phyloP scores from a whole-genome alignment of 148 eudicot species.

The Rhododendron williamsianum region DNA sequence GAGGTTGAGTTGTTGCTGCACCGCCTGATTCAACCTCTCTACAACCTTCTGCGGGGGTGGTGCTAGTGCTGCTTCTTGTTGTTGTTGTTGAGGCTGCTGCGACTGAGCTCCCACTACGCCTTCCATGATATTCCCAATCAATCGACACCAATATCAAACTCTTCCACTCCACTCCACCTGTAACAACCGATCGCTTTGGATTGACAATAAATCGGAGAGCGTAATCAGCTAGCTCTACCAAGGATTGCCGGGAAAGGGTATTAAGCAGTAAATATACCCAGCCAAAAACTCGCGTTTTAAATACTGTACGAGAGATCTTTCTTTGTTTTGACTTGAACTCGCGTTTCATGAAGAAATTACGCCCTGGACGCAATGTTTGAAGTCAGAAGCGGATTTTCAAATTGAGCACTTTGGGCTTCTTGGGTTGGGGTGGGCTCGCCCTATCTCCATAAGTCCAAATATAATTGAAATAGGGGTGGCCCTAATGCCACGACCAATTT shows the following conservation, averaged over 20 bases:
- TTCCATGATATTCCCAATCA: slow-evolving; percentile 12
- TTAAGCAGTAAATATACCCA: no score
- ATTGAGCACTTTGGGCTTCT: neutral
- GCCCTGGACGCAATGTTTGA: no score
- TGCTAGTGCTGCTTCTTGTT: neutral
- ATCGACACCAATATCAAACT: neutral
- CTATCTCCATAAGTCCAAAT: neutral
- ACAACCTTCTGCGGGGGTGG: slow-evolving; percentile 31
- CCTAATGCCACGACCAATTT: no score
- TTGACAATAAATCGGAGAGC: neutral
- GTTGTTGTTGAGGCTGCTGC: slow-evolving; percentile 24
- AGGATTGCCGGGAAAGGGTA: neutral
- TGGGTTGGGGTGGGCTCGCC: neutral
- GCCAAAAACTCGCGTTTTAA: no score
- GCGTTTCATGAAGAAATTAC: no score
- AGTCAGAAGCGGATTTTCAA: no score
- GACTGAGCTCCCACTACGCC: slow-evolving; percentile 18
- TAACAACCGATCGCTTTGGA: neutral
- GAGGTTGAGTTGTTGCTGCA: slow-evolving; percentile 78
- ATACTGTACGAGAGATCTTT: no score
- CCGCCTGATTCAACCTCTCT: slow-evolving; percentile 62
- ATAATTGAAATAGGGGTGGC: no score
- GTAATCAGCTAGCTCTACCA: neutral
- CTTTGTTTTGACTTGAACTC: no score
- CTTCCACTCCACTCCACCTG: neutral